Evolutionary conservation across 768 basidiomycete species (phyloP), one percentile per base, ranked within the genome.

Genomic region (Lentinula sp.): DNA sequence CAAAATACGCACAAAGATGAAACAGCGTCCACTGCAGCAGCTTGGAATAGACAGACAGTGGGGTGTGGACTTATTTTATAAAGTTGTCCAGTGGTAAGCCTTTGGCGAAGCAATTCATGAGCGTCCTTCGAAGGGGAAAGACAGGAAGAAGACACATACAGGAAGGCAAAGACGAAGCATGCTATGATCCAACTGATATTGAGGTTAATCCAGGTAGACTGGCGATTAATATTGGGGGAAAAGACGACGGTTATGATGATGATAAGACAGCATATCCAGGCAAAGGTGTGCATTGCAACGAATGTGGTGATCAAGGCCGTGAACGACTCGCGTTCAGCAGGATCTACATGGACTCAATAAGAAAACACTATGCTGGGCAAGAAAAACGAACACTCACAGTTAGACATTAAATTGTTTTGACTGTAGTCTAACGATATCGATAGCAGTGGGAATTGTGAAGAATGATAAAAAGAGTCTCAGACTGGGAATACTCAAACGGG

Each of bases 101-200:
- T 64, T 36, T n/a, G 35, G 23, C 48, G 10, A 50, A 55, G 13
- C 42, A 28, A 6, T 16, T 10, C 42, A 50, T n/a, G 33, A 43
- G 41, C 8, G 57, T 49, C 2, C 28, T 28, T 28, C 4, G 28
- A 28, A 28, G 28, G 28, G 28, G 4, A 28, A 28, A 28, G 28
- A 28, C 28, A 3, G 32, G 28, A 32, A 48, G 23, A 45, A 36
- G 6, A 32, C 23, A 51, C 60, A 7, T 36, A 61, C 63, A 64
- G 32, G 13, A 64, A 49, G 18, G 60, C 53, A 35, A 37, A 60
- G 1, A 55, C 36, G 32, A 64, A 64, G 36, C 63, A 64, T 2
- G 63, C 54, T 43, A 64, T 28, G 10, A 64, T 61, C 63, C 63
- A 64, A 49, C 60, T 64, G 16, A 64, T 50, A 37, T 58, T 61